phyloP scores from a whole-genome alignment of 352 stramenopile genomes.

The Globisporangium megalacanthum region DNA sequence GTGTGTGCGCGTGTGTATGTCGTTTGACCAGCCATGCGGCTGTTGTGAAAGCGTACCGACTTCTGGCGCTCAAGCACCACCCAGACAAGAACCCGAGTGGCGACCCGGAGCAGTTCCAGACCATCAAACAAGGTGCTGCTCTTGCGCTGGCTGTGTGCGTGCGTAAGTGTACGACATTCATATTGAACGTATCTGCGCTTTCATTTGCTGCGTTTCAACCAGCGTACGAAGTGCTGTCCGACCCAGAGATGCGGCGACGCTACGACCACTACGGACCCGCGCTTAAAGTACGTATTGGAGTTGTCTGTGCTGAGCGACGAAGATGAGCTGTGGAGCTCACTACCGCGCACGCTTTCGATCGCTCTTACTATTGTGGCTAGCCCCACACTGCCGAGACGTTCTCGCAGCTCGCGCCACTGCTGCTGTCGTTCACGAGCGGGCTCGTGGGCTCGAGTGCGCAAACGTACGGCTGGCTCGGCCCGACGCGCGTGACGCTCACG shows the following conservation, averaged over 20 bases:
- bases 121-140: not conserved
- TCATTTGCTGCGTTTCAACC: not conserved
- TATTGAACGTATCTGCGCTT: no score
- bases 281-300: slow-evolving; percentile 22
- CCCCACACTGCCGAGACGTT: slow-evolving; percentile 61
- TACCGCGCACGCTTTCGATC: not conserved
- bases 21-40: slow-evolving; percentile 68
- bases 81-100: no score
- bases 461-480: slow-evolving; percentile 28
- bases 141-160: no score
- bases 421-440: slow-evolving; percentile 54
- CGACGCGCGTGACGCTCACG: slow-evolving; percentile 17
- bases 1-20: not conserved
- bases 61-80: slow-evolving; percentile 46
- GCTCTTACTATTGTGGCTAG: slow-evolving; percentile 1
- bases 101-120: not conserved
- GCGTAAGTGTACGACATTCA: no score
- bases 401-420: slow-evolving; percentile 49
- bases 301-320: no score
- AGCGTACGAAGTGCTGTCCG: slow-evolving; percentile 74
- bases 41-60: slow-evolving; percentile 95
- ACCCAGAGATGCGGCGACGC: slow-evolving; percentile 62
- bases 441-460: slow-evolving; percentile 43
- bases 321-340: not conserved
- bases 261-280: slow-evolving; percentile 73